Conservation (phyloP, 1,284 basidiomycete species). For the Fomitopsis schrenkii region DNA sequence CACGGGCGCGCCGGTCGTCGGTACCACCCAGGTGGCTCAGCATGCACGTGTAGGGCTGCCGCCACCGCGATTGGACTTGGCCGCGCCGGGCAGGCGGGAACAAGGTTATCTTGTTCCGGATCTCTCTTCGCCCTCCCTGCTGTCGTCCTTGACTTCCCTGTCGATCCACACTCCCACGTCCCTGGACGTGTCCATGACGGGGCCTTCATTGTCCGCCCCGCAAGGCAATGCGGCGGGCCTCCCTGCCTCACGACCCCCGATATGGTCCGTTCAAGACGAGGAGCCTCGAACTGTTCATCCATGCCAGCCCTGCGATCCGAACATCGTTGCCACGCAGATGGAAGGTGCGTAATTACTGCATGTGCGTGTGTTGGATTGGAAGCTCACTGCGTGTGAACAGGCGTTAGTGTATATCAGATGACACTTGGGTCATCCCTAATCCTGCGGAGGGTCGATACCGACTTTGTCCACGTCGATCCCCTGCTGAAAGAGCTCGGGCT, state of each 20-base stretch:
- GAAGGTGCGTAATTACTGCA: conserved; percentile 47
- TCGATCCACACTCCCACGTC: conserved; percentile 13
- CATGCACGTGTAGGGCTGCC: conserved; percentile 1
- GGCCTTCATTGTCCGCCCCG: background rate
- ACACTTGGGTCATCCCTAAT: conserved; percentile 47
- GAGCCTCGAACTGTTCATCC: conserved; percentile 48
- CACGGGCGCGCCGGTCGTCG: background rate
- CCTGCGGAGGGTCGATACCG: conserved; percentile 66
- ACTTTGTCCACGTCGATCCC: conserved; percentile 66
- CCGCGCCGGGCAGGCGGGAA: conserved; percentile 4
- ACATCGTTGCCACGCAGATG: conserved; percentile 58
- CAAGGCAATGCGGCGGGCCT: background rate
- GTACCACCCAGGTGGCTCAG: background rate
- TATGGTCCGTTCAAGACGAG: conserved; percentile 2
- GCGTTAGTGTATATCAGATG: conserved; percentile 68
- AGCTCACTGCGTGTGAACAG: conserved; percentile 29
- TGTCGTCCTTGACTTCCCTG: conserved; percentile 20
- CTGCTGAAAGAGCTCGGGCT: conserved; percentile 44
- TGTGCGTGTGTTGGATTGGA: conserved; percentile 5
- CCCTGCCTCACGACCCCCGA: background rate
- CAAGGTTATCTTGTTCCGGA: conserved; percentile 7
- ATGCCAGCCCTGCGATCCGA: conserved; percentile 52
- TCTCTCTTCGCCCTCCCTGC: conserved; percentile 17
- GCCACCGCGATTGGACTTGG: conserved; percentile 15
- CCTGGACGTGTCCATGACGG: background rate